These are phyloP conservation scores for Cicer bijugum DNA, from an alignment of 306 rosid genomes.

Conservation along the genomic window DNA sequence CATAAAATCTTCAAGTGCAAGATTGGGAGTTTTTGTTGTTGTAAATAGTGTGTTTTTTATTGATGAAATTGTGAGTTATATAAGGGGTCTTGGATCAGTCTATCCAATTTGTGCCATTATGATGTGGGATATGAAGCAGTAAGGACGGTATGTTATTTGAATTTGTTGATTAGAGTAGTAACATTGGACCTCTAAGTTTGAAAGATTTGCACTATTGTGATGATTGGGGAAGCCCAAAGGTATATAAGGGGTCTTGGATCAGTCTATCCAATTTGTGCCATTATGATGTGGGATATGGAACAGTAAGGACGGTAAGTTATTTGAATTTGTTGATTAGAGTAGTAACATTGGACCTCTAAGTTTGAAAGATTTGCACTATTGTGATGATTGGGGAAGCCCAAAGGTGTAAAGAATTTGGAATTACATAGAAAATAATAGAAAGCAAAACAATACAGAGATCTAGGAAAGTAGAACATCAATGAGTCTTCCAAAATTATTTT, in stretches of 20 bases:
- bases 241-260: constrained; percentile 8
- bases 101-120: constrained; percentile 12
- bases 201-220: not conserved
- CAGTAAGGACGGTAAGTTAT: not conserved
- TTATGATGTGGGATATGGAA: constrained; percentile 7
- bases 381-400: constrained; percentile 13
- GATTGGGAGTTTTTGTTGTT: constrained; percentile 9
- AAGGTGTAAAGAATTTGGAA: not conserved
- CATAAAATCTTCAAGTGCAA: constrained; percentile 29
- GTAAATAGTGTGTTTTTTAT: constrained; percentile 1
- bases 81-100: constrained; percentile 4
- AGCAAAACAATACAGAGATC: too few relatives aligned
- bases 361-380: not conserved
- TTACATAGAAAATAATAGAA: not conserved
- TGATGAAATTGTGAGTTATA: constrained; percentile 13
- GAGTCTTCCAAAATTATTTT: not conserved
- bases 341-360: constrained; percentile 1
- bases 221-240: constrained; percentile 7
- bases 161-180: constrained; percentile 19
- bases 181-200: constrained; percentile 2
- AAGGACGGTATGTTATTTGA: not conserved
- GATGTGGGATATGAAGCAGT: constrained; percentile 3
- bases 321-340: constrained; percentile 15
- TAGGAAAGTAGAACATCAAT: too few relatives aligned
- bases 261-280: constrained; percentile 1